Percentiles rank a stretch among this genome's conserved stretches.
phyloP scores from a whole-genome alignment of 805 yeast genomes.

The Ogataea minuta region DNA sequence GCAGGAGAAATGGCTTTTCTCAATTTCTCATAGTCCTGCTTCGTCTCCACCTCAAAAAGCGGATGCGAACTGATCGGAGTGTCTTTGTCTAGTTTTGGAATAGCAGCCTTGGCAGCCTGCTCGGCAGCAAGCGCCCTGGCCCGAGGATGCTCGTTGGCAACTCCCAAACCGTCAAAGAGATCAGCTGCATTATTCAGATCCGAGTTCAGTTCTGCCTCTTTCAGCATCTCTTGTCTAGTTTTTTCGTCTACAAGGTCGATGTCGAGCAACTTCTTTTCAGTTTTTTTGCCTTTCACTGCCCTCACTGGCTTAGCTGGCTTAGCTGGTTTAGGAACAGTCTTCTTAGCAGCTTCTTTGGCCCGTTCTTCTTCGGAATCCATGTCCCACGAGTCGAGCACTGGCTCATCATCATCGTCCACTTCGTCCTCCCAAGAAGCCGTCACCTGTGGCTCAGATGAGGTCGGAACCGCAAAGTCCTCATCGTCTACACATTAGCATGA shows the following conservation, averaged over 20 bases:
- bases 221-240: conserved; percentile 72
- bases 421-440: conserved; percentile 83
- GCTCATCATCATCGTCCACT: conserved; percentile 53
- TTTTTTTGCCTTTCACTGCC: conserved; percentile 44
- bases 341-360: conserved; percentile 33
- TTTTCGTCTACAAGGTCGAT: conserved; percentile 69
- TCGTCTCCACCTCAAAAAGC: conserved; percentile 78
- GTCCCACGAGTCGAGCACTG: conserved; percentile 89
- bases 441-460: conserved; percentile 38
- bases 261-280: conserved; percentile 45
- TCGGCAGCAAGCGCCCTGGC: conserved; percentile 39
- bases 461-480: conserved; percentile 81
- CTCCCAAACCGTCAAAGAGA: conserved; percentile 72
- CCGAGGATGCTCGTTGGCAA: conserved; percentile 55
- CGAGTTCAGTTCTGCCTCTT: conserved; percentile 75
- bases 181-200: conserved; percentile 94
- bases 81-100: conserved; percentile 46
- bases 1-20: conserved; percentile 68
- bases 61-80: conserved; percentile 75
- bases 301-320: conserved; percentile 37
- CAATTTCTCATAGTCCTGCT: conserved; percentile 74
- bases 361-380: conserved; percentile 67
- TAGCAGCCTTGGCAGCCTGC: conserved; percentile 47
- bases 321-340: conserved; percentile 36
- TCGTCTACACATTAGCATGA: conserved; percentile 53